phyloP scores from a whole-genome alignment of 202 grass and related monocot genomes.

The Panicum hallii region DNA sequence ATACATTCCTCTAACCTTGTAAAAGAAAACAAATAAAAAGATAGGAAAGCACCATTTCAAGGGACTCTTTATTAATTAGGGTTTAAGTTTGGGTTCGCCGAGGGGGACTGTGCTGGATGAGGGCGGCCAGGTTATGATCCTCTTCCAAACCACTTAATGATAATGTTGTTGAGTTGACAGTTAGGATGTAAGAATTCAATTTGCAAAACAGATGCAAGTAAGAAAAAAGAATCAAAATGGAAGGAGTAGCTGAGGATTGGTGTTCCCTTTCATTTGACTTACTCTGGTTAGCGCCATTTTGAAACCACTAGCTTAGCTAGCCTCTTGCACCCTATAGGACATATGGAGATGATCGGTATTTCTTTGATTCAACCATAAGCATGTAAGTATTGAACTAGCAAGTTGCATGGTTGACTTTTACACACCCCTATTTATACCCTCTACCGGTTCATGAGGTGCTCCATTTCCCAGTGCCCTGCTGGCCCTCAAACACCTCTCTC shows the following conservation, averaged over 20 bases:
- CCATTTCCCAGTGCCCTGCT: neutral
- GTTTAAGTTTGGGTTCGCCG: no score
- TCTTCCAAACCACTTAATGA: neutral
- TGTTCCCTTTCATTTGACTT: neutral
- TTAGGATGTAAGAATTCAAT: neutral
- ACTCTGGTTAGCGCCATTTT: neutral
- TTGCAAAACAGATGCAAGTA: neutral
- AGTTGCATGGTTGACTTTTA: constrained; percentile 31
- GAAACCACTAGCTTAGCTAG: neutral
- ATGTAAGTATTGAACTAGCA: neutral
- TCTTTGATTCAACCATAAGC: neutral
- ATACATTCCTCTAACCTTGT: no score
- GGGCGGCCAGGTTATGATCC: neutral
- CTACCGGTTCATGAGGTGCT: neutral
- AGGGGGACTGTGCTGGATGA: no score
- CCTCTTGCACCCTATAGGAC: no score
- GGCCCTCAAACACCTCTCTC: neutral
- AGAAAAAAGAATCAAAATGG: no score
- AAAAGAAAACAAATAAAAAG: neutral
- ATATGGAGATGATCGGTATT: no score
- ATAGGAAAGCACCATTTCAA: no score
- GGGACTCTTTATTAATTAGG: no score
- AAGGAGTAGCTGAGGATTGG: constrained; percentile 5
- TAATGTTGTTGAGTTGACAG: neutral
- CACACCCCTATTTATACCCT: constrained; percentile 47